Evolutionary conservation across 2,329 filamentous ascomycete genomes (phyloP).

Genomic region (Penicillium sp.): DNA sequence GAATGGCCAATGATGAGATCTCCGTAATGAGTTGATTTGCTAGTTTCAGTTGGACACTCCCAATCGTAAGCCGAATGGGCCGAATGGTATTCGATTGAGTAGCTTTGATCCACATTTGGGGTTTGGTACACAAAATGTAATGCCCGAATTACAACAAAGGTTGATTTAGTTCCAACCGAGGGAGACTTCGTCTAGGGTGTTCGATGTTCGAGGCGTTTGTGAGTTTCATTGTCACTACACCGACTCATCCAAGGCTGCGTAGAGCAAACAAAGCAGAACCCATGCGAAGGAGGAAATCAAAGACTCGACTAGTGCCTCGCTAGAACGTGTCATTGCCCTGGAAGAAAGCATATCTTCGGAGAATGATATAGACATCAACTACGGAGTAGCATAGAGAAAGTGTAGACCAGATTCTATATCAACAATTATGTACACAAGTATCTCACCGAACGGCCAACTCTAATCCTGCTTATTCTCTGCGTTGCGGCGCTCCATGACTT

Average conservation of each 20-base stretch:
- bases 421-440: slow-evolving; percentile 1
- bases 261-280: no score
- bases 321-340: no score
- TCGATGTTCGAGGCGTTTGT: no score
- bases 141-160: no score
- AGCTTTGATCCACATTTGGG: no score
- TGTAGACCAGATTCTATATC: neutral
- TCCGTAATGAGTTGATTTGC: neutral
- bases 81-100: neutral
- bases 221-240: no score
- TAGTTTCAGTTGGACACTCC: neutral
- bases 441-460: neutral
- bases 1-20: neutral
- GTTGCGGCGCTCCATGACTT: slow-evolving; percentile 64
- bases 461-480: slow-evolving; percentile 23
- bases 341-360: neutral
- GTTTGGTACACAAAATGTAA: no score
- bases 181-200: no score
- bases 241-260: no score
- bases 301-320: no score
- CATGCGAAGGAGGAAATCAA: no score
- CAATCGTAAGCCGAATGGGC: neutral
- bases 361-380: neutral
- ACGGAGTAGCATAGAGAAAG: neutral
- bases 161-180: no score